These are phyloP conservation scores for sunflower (Helianthus annuus) DNA, from an alignment of 129 eudicot species.

Conservation along the genomic window DNA sequence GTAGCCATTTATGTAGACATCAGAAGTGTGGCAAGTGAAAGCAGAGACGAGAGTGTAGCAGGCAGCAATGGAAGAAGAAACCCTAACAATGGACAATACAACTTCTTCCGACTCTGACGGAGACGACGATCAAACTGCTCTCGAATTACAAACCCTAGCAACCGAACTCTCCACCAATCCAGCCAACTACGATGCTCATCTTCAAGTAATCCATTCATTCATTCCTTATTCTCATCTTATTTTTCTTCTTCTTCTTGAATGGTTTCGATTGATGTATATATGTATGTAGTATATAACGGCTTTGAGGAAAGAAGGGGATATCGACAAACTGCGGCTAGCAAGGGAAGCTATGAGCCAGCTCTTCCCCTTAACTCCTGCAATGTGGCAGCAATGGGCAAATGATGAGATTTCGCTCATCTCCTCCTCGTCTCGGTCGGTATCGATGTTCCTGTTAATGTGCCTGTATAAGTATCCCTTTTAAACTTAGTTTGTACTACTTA, in stretches of 20 bases:
- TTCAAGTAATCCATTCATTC: conserved; percentile 49
- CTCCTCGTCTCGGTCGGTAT: conserved; percentile 40
- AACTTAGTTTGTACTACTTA: too few species aligned
- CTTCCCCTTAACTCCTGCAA: conserved; percentile 73
- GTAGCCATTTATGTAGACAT: too few species aligned
- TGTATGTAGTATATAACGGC: conserved; percentile 58
- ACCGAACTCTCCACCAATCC: conserved; percentile 58
- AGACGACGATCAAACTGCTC: conserved; percentile 53
- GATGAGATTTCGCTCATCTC: conserved; percentile 61
- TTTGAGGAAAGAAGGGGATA: conserved; percentile 84
- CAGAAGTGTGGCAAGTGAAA: too few species aligned
- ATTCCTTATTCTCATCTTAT: not conserved
- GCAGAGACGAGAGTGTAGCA: not conserved
- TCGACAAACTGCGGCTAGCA: conserved; percentile 79
- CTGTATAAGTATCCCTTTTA: too few species aligned
- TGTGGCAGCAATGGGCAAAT: conserved; percentile 99
- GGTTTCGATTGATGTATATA: too few species aligned
- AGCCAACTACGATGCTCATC: conserved; percentile 75
- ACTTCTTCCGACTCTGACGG: conserved; percentile 53
- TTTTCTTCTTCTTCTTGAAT: not conserved
- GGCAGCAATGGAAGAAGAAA: conserved; percentile 4
- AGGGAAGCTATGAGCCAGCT: conserved; percentile 84
- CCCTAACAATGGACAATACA: conserved; percentile 14
- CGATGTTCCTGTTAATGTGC: too few species aligned
- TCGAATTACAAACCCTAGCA: conserved; percentile 70